Base-by-base conservation (phyloP, 2,329 filamentous ascomycete species). In the Claviceps lovelessii region DNA sequence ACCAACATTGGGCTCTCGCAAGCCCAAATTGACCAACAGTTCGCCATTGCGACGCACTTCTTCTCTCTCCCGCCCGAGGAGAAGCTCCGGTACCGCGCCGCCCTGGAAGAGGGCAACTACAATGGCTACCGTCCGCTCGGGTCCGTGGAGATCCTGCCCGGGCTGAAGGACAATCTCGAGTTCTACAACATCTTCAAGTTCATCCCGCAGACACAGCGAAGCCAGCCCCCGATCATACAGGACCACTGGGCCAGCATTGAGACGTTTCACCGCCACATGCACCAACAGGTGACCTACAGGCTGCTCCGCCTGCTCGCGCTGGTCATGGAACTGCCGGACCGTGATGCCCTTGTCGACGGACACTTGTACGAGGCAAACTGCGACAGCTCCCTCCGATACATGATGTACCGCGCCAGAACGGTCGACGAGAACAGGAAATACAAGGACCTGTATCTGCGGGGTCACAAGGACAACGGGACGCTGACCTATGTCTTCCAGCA, bases 1-100 rank as follows among this genome's bases (percentile, higher is more conserved):
- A 77, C 76, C 56, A 81, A 83, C 65, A 83, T 79, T 57, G 80
- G 79, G 37, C 71, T 84, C n/a, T 69, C 67, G 0, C 78, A 83
- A 62, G 78, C 81, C 49, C 70, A 81, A 62, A 73, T 84, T 1
- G 75, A 84, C 58, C 69, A 72, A 6, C 80, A 84, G 58, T 84
- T 83, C 58, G 78, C 80, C 13, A 73, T 84, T 2, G 80, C 76
- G 1, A 78, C 79, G 55, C 71, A 77, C 41, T 75, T 84, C 58
- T 83, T 83, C 61, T 63, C 74, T 5, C 68, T 84, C 0, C 72
- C 79, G 0, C 68, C 73, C 0, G 75, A 79, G 10, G 79, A 84
- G 61, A 84, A 83, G 61, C 71, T 78, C 52, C 78, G 78, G 58
- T 81, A 77, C 58, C 73, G 75, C 39, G 68, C 70, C 31, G 70